Evolutionary conservation across 2,329 filamentous ascomycete species (phyloP).

Genomic region (Leptographium galeiforme): DNA sequence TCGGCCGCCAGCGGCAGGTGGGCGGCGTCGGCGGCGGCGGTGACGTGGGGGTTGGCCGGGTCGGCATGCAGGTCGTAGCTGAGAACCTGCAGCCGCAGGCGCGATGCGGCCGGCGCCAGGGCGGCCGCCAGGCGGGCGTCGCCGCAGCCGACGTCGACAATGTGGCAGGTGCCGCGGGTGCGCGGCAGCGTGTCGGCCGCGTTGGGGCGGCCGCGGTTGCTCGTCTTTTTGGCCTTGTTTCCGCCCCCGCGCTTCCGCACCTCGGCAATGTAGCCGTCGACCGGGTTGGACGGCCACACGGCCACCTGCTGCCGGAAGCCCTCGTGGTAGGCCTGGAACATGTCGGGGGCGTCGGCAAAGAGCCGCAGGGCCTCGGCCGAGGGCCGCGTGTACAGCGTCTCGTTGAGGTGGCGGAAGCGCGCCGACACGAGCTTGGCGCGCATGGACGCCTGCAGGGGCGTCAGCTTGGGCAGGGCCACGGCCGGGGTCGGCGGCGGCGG

Average conservation of each 20-base stretch:
- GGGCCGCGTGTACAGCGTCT: constrained; percentile 87
- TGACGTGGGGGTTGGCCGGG: constrained; percentile 45
- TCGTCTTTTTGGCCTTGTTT: background rate
- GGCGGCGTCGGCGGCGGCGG: constrained; percentile 83
- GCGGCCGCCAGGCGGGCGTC: constrained; percentile 69
- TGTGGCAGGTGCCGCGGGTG: constrained; percentile 57
- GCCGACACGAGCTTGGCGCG: constrained; percentile 87
- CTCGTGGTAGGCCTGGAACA: constrained; percentile 93
- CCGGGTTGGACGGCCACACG: constrained; percentile 93
- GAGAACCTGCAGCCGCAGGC: constrained; percentile 59
- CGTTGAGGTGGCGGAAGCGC: constrained; percentile 93
- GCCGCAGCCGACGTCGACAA: constrained; percentile 88
- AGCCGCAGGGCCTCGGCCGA: constrained; percentile 72
- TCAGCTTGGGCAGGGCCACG: constrained; percentile 45
- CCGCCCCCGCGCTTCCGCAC: constrained; percentile 43
- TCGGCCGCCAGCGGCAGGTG: constrained; percentile 63
- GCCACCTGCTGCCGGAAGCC: constrained; percentile 92
- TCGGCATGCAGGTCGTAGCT: constrained; percentile 68
- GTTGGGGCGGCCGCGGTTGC: background rate
- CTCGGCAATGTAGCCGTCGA: constrained; percentile 68
- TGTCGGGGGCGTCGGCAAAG: constrained; percentile 74
- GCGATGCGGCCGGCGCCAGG: constrained; percentile 48
- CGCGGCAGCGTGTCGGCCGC: constrained; percentile 48
- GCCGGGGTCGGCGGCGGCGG: constrained; percentile 12
- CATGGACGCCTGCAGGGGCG: constrained; percentile 88